Evolutionary conservation across 305 asterid species (phyloP), one percentile per base, ranked within the genome.

Genomic region (Plantago coronopus): DNA sequence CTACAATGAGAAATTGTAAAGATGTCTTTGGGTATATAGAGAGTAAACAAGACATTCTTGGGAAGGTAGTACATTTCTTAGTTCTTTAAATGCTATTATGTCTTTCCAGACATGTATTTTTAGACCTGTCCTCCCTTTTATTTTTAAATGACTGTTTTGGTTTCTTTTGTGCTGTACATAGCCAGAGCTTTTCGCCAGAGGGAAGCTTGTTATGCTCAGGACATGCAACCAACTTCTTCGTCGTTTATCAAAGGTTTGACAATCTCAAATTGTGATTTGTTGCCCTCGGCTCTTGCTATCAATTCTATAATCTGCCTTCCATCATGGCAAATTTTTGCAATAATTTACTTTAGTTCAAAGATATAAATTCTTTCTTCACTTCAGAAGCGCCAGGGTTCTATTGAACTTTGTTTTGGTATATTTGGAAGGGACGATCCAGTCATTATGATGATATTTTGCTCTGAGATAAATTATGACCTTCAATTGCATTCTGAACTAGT

Each of bases 211-310:
- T 63, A 91, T 91, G 98, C 78, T 91, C 67, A 84, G 98, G 66
- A 91, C 98, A 49, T 91, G 98, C 78, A 91, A 91, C 77, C 98
- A 91, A 74, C 90, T 91, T 69, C 98, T 91, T 76, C 98, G 98
- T 17, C 96, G 98, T 58, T 76, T 91, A 59, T 91, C 98, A 69
- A 91, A 91, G 98, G 98, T 82, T 71, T 40, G 57, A n/a, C 42
- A 27, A 48, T 63, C 61, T 72, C 70, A 23, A 71, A 34, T 63
- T 53, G 9, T 51, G 48, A 16, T 29, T 68, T 19, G 53, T 10
- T 53, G 15, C 6, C 8, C 13, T 53, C 20, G 38, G 14, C 16
- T 21, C 11, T 22, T 25, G 57, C 18, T 53, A 31, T 11, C 38
- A 5, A 7, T 31, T 31, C 11, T 6, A 31, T 31, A 31, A 31